Percentiles rank a stretch among this genome's conserved stretches.
These are phyloP conservation scores for Plasmodium cynomolgi DNA, from an alignment of 169 alveolate genomes.

Conservation along the genomic window DNA sequence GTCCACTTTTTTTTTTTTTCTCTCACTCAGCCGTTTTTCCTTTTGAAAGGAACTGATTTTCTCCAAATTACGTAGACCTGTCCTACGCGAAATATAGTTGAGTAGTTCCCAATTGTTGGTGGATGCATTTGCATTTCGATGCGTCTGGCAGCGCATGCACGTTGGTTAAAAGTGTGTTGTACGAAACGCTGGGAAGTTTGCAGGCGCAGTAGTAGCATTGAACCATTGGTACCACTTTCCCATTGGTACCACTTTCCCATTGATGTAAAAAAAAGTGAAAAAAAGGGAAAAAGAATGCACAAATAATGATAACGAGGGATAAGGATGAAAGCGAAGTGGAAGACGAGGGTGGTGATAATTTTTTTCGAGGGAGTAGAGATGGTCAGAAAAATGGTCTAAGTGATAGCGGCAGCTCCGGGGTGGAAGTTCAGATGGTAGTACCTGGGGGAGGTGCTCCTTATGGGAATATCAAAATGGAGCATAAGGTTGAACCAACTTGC, in stretches of 20 bases:
- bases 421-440: background rate
- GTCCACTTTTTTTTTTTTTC: background rate
- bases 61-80: background rate
- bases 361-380: background rate
- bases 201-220: background rate
- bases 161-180: background rate
- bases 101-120: background rate
- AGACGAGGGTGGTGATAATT: background rate
- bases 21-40: background rate
- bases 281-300: background rate
- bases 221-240: background rate
- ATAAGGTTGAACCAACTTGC: background rate
- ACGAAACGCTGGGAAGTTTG: background rate
- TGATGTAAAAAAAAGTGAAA: background rate
- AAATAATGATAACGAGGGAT: background rate
- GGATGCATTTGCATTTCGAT: background rate
- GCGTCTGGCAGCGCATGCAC: background rate
- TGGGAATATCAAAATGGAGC: background rate
- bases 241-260: background rate
- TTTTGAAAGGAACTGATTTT: background rate
- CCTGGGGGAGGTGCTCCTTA: background rate
- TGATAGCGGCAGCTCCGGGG: background rate
- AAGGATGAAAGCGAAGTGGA: background rate
- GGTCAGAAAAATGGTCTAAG: background rate
- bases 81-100: background rate